Evolutionary conservation across 352 stramenopile species (phyloP), one percentile per base, ranked within the genome.

Genomic region (Globisporangium yorkense): DNA sequence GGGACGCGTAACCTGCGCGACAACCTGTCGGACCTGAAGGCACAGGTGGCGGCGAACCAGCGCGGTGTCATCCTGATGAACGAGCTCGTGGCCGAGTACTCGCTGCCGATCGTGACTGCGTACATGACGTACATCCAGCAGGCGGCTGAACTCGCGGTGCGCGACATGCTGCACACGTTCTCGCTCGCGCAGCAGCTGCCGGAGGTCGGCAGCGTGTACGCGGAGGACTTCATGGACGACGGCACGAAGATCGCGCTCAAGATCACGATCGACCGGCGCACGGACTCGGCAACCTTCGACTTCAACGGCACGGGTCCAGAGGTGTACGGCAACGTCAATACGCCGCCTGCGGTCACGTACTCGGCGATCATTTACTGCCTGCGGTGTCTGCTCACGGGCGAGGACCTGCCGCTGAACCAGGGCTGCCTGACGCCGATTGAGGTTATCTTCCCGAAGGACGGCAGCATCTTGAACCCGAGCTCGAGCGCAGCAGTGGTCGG

Each of bases 61-160:
- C 90, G 94, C 54, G 97, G 97, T 45, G 96, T 99, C 56, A 74
- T 89, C 35, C 84, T 99, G 20, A 93, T 99, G 68, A 80, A 94
- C 29, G 87, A 98, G 40, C 80, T 99, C 31, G 92, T 98, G 20
- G 70, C 72, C 33, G 96, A 99, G 77, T 98, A 99, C 72, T 94
- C 96, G 21, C 68, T 99, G 4, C 73, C 87, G 1, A 85, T 96
- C 27, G 96, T 99, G 6, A 88, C 96, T 29, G 94, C 96, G 31
- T 99, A 99, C 79, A 99, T 99, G 97, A 81, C 87, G 45, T 98
- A 97, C 72, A 99, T 99, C 61, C 97, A 99, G 51, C 68, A 82
- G 89, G 97, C 83, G 3, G 96, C 97, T 0, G 97, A 99, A 70
- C 74, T 87, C 13, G 92, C 94, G 1, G 96, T 99, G n/a, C 85